Percentiles rank a stretch among this genome's conserved stretches.
Conservation (phyloP, 2,329 filamentous ascomycete genomes). For the Cryphonectria radicalis region DNA sequence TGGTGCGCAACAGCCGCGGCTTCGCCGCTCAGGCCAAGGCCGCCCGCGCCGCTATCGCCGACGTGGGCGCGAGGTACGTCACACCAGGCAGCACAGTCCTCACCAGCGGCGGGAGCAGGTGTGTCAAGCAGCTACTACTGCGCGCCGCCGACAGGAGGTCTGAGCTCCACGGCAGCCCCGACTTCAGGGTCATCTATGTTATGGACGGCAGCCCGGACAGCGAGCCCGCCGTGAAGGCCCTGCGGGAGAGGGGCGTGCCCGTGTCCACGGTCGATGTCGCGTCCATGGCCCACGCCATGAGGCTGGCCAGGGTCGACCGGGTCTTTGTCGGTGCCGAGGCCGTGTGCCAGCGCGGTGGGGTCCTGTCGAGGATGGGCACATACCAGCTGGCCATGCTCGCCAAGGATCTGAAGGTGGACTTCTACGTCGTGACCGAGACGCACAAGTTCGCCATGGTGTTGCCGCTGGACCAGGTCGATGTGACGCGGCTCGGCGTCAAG, state of each 20-base stretch:
- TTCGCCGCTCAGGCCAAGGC: slow-evolving; percentile 89
- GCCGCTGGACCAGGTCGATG: slow-evolving; percentile 78
- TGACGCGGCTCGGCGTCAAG: slow-evolving; percentile 65
- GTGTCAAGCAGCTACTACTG: slow-evolving; percentile 77
- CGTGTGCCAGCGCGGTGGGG: slow-evolving; percentile 90
- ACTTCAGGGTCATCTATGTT: slow-evolving; percentile 85
- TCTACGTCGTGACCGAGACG: slow-evolving; percentile 92
- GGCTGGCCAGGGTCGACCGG: slow-evolving; percentile 66
- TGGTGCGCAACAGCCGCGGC: slow-evolving; percentile 82
- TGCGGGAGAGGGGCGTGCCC: slow-evolving; percentile 76
- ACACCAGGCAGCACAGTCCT: slow-evolving; percentile 80
- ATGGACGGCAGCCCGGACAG: slow-evolving; percentile 66
- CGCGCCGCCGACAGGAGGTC: slow-evolving; percentile 69
- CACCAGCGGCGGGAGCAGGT: slow-evolving; percentile 85
- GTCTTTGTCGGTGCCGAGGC: slow-evolving; percentile 77
- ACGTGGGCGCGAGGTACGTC: slow-evolving; percentile 78
- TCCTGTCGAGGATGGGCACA: slow-evolving; percentile 84
- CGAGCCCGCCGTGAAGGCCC: slow-evolving; percentile 68
- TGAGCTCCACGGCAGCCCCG: slow-evolving; percentile 57
- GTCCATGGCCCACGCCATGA: slow-evolving; percentile 78
- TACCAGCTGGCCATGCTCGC: slow-evolving; percentile 87
- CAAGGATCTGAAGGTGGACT: slow-evolving; percentile 64
- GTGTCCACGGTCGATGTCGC: slow-evolving; percentile 81
- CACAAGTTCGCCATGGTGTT: slow-evolving; percentile 95
- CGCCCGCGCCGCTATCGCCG: slow-evolving; percentile 80